phyloP scores from a whole-genome alignment of 75 land plant species.

The Selaginella moellendorffii region DNA sequence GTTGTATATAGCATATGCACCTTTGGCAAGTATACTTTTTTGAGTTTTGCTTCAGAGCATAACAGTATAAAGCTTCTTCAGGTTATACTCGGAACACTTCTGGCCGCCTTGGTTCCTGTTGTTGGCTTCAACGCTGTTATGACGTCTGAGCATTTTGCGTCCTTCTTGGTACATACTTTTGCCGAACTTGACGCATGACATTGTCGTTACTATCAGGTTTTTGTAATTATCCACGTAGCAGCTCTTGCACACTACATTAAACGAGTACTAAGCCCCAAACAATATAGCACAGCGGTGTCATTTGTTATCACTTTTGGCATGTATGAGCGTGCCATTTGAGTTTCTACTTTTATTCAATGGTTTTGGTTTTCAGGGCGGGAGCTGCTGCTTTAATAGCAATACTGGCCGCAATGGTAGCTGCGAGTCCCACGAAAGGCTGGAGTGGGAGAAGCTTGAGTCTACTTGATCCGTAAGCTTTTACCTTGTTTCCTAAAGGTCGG shows the following conservation, averaged over 20 bases:
- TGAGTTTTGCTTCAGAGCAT: too few species aligned
- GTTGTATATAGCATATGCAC: conserved; percentile 91
- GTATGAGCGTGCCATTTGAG: conserved; percentile 31
- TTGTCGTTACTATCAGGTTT: conserved; percentile 45
- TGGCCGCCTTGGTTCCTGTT: conserved; percentile 94
- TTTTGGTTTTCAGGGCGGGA: conserved; percentile 42
- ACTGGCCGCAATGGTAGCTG: conserved; percentile 77
- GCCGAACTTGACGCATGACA: not conserved
- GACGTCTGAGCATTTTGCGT: conserved; percentile 99
- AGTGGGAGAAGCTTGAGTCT: conserved; percentile 98
- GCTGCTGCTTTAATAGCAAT: conserved; percentile 48
- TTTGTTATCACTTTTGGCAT: conserved; percentile 63
- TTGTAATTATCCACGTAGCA: conserved; percentile 77
- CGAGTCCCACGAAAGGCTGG: conserved; percentile 99
- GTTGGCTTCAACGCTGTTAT: conserved; percentile 99
- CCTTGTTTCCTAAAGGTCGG: not conserved
- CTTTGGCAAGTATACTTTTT: conserved; percentile 45
- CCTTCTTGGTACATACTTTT: conserved; percentile 64
- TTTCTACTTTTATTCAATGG: not conserved
- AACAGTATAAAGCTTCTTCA: too few species aligned
- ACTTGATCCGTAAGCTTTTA: conserved; percentile 84
- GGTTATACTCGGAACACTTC: conserved; percentile 86
- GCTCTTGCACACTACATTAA: conserved; percentile 81
- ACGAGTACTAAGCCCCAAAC: conserved; percentile 61
- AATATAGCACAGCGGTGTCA: conserved; percentile 69